Evolutionary conservation across 371 early-diverging fungal species (phyloP).

Genomic region (Gilbertella persicaria): DNA sequence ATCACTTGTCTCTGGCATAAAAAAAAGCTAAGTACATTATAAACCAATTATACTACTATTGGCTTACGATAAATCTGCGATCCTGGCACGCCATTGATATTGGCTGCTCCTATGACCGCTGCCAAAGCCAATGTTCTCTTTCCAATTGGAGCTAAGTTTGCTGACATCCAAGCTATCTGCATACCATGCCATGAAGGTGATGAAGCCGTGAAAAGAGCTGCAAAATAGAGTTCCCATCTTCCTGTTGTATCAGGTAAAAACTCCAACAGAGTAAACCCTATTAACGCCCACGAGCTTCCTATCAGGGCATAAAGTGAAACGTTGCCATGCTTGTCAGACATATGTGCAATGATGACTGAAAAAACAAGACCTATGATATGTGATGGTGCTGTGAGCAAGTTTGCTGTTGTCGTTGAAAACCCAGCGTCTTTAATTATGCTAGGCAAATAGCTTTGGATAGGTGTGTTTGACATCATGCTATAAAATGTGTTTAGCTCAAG

Average conservation of each 20-base stretch:
- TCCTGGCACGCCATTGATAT: constrained; percentile 28
- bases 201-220: constrained; percentile 16
- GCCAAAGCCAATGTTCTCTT: constrained; percentile 28
- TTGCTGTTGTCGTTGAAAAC: constrained; percentile 49
- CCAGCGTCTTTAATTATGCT: constrained; percentile 52
- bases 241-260: constrained; percentile 37
- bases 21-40: background rate
- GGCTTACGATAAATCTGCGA: constrained; percentile 31
- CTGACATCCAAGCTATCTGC: constrained; percentile 33
- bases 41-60: background rate
- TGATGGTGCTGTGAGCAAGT: constrained; percentile 54
- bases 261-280: constrained; percentile 43
- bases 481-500: constrained; percentile 23
- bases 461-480: constrained; percentile 42
- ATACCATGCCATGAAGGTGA: constrained; percentile 52
- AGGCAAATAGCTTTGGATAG: constrained; percentile 53
- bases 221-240: constrained; percentile 39
- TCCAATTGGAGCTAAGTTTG: constrained; percentile 25
- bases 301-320: constrained; percentile 47
- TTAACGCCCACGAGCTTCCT: constrained; percentile 37
- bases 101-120: constrained; percentile 31
- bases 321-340: constrained; percentile 44
- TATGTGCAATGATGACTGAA: constrained; percentile 43
- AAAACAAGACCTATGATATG: constrained; percentile 41
- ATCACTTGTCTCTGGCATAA: constrained; percentile 20